A percentile compares a stretch with the other conserved stretches of the same genome.
Conservation (phyloP, 2,329 filamentous ascomycete genomes). For the Claviceps maximensis region DNA sequence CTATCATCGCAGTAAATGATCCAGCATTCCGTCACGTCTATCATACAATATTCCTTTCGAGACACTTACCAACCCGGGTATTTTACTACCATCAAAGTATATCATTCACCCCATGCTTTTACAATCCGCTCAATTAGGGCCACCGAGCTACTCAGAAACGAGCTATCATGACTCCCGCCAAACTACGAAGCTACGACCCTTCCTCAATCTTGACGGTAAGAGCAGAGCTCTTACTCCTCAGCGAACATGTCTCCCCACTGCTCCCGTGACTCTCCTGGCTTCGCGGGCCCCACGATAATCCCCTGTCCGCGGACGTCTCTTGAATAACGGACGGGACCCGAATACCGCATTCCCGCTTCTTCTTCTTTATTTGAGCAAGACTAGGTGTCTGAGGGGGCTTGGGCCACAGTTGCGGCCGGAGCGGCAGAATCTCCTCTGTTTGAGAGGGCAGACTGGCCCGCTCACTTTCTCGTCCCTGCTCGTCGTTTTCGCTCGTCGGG, state of each 20-base stretch:
- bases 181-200: neutral
- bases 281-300: neutral
- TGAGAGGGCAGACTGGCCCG: neutral
- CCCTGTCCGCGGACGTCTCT: conserved; percentile 3
- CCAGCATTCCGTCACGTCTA: too few species aligned
- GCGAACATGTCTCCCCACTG: conserved; percentile 7
- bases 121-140: too few species aligned
- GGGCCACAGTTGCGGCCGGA: too few species aligned
- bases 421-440: neutral
- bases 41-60: too few species aligned
- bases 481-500: neutral
- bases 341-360: conserved; percentile 1
- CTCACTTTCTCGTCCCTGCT: neutral
- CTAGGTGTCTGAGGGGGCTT: neutral
- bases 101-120: too few species aligned
- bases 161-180: too few species aligned
- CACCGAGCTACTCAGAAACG: too few species aligned
- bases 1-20: too few species aligned
- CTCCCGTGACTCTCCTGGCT: neutral
- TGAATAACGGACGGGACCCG: conserved; percentile 8
- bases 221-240: conserved; percentile 8
- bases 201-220: conserved; percentile 8
- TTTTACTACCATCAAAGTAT: too few species aligned
- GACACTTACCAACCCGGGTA: too few species aligned
- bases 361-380: neutral